Conservation (phyloP, 2,329 filamentous ascomycete genomes). For the Paramyrothecium sp. region DNA sequence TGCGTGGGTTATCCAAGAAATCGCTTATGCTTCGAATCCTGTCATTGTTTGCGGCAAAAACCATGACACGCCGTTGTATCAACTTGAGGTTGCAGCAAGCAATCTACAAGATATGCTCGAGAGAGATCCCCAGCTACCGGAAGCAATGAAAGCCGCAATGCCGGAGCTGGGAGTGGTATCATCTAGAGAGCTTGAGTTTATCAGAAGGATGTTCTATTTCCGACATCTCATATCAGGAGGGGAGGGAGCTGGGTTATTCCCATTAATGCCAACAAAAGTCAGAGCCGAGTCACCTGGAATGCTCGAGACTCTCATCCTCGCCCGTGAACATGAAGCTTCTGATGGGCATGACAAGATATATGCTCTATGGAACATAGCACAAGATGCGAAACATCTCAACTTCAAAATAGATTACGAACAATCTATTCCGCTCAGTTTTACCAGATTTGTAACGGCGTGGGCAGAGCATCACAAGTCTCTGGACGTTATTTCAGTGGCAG, state of each 20-base stretch:
- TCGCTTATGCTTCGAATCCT: not conserved
- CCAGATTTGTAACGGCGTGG: not conserved
- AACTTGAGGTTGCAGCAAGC: not conserved
- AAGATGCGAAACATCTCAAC: not conserved
- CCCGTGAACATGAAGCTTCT: not conserved
- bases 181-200: not conserved
- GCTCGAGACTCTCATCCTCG: not conserved
- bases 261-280: not conserved
- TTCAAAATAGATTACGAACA: not conserved
- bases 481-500: not conserved
- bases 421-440: not conserved
- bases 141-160: not conserved
- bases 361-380: not conserved
- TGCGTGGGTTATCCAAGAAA: not conserved
- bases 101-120: not conserved
- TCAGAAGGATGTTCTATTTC: not conserved
- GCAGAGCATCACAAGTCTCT: not conserved
- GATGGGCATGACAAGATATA: conserved; percentile 1
- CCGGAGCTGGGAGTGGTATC: not conserved
- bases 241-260: not conserved
- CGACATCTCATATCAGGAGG: not conserved
- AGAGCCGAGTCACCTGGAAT: not conserved
- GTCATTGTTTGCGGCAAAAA: not conserved
- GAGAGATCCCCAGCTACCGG: not conserved
- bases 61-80: not conserved